A percentile compares a stretch with the other conserved stretches of the same genome.
Evolutionary conservation across 495 filamentous ascomycete species (phyloP).

Genomic region (Saxispiralis lemnorum): DNA sequence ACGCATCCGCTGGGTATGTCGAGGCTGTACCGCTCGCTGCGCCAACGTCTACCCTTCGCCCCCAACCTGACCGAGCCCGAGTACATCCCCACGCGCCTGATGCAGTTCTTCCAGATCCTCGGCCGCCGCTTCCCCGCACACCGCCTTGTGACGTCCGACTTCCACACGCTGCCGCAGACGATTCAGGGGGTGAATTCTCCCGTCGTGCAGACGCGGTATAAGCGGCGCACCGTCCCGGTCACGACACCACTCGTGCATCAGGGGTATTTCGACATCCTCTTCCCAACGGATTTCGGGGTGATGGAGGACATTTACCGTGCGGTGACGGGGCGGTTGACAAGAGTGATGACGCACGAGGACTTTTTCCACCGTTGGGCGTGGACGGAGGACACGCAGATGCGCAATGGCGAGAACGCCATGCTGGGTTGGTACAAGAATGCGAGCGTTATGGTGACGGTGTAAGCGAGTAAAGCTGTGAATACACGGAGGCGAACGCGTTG

Average conservation of each 20-base stretch:
- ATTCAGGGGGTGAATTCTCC: constrained; percentile 73
- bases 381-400: constrained; percentile 72
- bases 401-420: constrained; percentile 82
- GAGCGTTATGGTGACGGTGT: constrained; percentile 71
- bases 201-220: constrained; percentile 86
- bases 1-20: constrained; percentile 26
- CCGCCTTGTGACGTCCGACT: constrained; percentile 76
- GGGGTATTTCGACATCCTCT: constrained; percentile 97
- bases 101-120: constrained; percentile 91
- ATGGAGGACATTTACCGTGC: constrained; percentile 80
- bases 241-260: constrained; percentile 88
- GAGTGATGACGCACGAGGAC: constrained; percentile 71
- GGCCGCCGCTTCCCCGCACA: constrained; percentile 74
- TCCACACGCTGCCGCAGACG: constrained; percentile 66
- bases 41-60: constrained; percentile 46
- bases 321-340: constrained; percentile 75
- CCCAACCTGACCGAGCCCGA: constrained; percentile 61
- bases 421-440: constrained; percentile 89
- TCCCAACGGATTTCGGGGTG: constrained; percentile 83
- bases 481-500: no score
- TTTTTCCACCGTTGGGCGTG: constrained; percentile 80
- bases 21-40: constrained; percentile 33
- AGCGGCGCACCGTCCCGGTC: constrained; percentile 72
- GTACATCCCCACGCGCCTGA: constrained; percentile 82
- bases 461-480: constrained; percentile 5